phyloP scores from a whole-genome alignment of 208 protist species.

The Willaertia magna region DNA sequence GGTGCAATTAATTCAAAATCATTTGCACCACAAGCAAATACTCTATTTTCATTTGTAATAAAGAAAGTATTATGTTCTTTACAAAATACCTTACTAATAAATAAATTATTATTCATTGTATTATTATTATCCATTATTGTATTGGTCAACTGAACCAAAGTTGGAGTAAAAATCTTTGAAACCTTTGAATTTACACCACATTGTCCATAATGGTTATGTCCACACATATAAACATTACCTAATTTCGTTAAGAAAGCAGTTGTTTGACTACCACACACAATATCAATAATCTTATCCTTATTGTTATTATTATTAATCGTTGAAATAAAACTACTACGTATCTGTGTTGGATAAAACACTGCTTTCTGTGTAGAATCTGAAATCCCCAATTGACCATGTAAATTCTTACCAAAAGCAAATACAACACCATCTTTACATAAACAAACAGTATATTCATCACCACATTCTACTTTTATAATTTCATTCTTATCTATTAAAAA shows the following conservation, averaged over 20 bases:
- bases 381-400: not conserved
- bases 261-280: not conserved
- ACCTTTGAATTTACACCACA: not conserved
- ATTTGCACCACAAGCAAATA: not conserved
- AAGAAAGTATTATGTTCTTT: not conserved
- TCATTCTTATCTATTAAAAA: not conserved
- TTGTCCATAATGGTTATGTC: not conserved
- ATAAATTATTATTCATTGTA: not conserved
- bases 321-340: no score
- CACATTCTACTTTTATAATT: not conserved
- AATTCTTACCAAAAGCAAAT: not conserved
- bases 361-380: no score
- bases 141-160: no score
- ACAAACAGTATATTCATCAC: not conserved
- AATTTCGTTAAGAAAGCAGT: not conserved
- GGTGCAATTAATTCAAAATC: not conserved
- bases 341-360: no score
- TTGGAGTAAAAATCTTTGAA: not conserved
- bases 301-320: no score
- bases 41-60: not conserved
- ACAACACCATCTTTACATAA: not conserved
- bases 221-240: not conserved
- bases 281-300: not conserved
- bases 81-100: not conserved
- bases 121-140: no score